A percentile compares a stretch with the other conserved stretches of the same genome.
These are phyloP conservation scores for Fonsecaea nubica DNA, from an alignment of 2,329 filamentous ascomycete species.

Conservation along the genomic window DNA sequence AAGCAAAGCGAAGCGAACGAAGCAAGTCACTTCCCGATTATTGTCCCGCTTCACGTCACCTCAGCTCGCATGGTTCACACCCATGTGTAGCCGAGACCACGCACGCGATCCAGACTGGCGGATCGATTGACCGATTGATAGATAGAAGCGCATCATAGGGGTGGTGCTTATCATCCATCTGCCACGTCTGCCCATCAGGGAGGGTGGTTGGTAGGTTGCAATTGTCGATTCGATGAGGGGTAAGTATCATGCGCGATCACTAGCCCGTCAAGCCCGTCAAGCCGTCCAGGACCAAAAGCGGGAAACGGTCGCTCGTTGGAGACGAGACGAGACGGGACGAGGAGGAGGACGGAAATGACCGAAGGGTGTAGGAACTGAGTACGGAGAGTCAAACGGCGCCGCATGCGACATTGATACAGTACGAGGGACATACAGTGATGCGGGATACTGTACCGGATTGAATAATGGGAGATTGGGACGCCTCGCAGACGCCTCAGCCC, in stretches of 20 bases:
- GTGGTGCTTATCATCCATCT: slow-evolving; percentile 19
- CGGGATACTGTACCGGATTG: no score
- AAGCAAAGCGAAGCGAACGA: no score
- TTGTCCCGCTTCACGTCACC: background rate
- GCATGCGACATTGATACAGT: background rate
- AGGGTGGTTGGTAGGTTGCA: background rate
- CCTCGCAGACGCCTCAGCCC: background rate
- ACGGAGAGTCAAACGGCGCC: slow-evolving; percentile 9
- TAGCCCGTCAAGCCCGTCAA: background rate
- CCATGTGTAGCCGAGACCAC: slow-evolving; percentile 13
- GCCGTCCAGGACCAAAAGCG: slow-evolving; percentile 1
- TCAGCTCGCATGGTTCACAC: slow-evolving; percentile 4
- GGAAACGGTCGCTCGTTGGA: background rate
- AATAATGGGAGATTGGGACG: background rate
- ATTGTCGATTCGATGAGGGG: slow-evolving; percentile 17
- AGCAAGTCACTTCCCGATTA: background rate
- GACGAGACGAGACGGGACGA: no score
- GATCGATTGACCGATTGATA: background rate
- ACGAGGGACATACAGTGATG: no score
- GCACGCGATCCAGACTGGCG: slow-evolving; percentile 1
- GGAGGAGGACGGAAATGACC: slow-evolving; percentile 14
- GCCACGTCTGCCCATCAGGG: background rate
- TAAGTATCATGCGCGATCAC: slow-evolving; percentile 1
- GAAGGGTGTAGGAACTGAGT: background rate
- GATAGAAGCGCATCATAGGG: background rate